These are phyloP conservation scores for Ceratobasidium sp. DNA, from an alignment of 1,284 basidiomycete genomes.

Conservation along the genomic window DNA sequence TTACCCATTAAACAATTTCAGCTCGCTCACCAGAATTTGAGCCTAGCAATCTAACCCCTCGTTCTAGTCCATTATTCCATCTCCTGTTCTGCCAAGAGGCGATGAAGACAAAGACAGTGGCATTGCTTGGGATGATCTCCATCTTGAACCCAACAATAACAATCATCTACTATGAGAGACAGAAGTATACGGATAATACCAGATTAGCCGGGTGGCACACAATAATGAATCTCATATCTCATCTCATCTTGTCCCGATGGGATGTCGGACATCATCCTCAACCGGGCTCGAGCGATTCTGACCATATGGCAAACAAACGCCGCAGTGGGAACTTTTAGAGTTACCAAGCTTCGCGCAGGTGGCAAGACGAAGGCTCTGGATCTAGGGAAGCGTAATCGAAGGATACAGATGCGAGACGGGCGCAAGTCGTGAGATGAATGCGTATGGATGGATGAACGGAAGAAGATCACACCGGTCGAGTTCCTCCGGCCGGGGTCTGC, in stretches of 20 bases:
- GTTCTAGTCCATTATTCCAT: background rate
- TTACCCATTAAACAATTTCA: background rate
- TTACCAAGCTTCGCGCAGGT: background rate
- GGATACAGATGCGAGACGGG: background rate
- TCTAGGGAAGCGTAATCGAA: background rate
- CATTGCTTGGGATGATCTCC: background rate
- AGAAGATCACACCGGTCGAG: background rate
- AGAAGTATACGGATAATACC: background rate
- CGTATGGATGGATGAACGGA: background rate
- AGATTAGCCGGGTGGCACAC: background rate
- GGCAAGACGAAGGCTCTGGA: background rate
- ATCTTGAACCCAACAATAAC: background rate
- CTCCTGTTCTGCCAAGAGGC: background rate
- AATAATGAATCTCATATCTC: background rate
- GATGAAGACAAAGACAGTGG: background rate
- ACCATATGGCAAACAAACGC: constrained; percentile 24
- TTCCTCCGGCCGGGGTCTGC: constrained; percentile 11
- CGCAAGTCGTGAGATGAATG: background rate
- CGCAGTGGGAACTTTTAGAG: constrained; percentile 8
- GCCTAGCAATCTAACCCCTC: background rate
- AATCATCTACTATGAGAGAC: background rate
- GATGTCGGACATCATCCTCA: background rate
- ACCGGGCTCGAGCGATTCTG: background rate
- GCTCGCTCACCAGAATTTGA: background rate
- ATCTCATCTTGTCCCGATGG: constrained; percentile 1